phyloP scores from a whole-genome alignment of 2,329 filamentous ascomycete genomes.

The Biscogniauxia marginata region DNA sequence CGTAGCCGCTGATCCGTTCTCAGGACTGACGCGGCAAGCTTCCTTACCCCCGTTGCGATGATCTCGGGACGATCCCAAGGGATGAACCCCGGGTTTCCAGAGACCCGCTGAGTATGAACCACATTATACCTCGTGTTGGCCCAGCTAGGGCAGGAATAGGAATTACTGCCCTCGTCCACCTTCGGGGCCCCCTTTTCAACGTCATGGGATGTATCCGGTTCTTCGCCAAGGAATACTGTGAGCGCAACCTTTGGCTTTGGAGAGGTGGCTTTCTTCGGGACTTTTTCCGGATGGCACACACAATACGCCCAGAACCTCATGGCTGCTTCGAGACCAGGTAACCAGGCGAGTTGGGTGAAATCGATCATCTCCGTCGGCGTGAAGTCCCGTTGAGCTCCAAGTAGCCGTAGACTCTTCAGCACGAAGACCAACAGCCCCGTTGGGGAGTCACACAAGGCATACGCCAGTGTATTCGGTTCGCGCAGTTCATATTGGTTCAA shows the following conservation, averaged over 20 bases:
- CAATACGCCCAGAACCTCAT: conserved; percentile 56
- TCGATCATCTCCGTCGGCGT: conserved; percentile 56
- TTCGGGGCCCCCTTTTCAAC: conserved; percentile 17
- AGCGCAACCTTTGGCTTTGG: conserved; percentile 42
- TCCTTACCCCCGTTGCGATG: conserved; percentile 41
- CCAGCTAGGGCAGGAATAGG: conserved; percentile 50
- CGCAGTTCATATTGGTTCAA: conserved; percentile 32
- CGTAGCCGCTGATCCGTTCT: conserved; percentile 39
- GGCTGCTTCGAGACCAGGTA: conserved; percentile 62
- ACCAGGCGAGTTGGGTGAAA: conserved; percentile 61
- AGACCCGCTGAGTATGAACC: conserved; percentile 39
- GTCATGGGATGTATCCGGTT: conserved; percentile 4
- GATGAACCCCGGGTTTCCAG: conserved; percentile 43
- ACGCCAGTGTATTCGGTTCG: conserved; percentile 56
- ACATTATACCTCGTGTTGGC: conserved; percentile 44
- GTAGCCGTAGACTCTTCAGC: conserved; percentile 44
- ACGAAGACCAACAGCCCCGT: conserved; percentile 56
- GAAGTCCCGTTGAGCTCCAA: conserved; percentile 41
- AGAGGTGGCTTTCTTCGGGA: conserved; percentile 19
- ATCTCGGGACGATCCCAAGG: conserved; percentile 49
- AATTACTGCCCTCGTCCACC: conserved; percentile 12
- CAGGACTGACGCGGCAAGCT: conserved; percentile 40
- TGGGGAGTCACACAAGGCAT: conserved; percentile 62
- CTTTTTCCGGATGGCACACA: conserved; percentile 34
- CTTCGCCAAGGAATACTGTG: conserved; percentile 46